A percentile compares a stretch with the other conserved stretches of the same genome.
These are phyloP conservation scores for Fusarium bactridioides DNA, from an alignment of 2,329 filamentous ascomycete genomes.

Conservation along the genomic window DNA sequence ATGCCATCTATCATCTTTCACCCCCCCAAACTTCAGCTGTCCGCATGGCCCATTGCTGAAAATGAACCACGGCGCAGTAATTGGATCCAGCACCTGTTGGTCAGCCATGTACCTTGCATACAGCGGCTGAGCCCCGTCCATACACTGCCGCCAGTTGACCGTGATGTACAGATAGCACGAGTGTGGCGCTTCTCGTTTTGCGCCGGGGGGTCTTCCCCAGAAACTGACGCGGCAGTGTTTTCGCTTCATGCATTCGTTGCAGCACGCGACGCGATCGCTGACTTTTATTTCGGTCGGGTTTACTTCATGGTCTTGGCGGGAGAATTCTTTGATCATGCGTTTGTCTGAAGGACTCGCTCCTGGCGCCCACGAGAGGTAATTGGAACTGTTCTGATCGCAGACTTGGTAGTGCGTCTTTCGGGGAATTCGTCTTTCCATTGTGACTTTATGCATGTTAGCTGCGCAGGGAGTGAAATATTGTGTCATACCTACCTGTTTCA, in stretches of 20 bases:
- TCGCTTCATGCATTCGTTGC: background rate
- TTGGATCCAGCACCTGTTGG: background rate
- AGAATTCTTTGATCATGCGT: background rate
- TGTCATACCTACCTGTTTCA: background rate
- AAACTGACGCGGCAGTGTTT: background rate
- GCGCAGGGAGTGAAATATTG: rapidly evolving
- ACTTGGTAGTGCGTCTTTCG: background rate
- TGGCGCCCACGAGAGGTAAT: background rate
- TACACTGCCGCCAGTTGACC: background rate
- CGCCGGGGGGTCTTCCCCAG: background rate
- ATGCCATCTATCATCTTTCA: background rate
- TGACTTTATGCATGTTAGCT: rapidly evolving
- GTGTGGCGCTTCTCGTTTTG: rapidly evolving
- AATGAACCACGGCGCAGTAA: background rate
- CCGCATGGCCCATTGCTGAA: background rate
- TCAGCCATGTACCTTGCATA: background rate
- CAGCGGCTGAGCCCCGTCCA: background rate
- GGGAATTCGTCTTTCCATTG: background rate
- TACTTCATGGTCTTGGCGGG: background rate
- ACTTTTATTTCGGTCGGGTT: background rate
- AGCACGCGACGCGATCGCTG: background rate
- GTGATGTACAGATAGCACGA: background rate
- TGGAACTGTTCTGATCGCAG: background rate
- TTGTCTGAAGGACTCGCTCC: rapidly evolving
- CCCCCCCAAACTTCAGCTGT: background rate